phyloP scores from a whole-genome alignment of 306 rosid genomes.

The Biancaea sappan region DNA sequence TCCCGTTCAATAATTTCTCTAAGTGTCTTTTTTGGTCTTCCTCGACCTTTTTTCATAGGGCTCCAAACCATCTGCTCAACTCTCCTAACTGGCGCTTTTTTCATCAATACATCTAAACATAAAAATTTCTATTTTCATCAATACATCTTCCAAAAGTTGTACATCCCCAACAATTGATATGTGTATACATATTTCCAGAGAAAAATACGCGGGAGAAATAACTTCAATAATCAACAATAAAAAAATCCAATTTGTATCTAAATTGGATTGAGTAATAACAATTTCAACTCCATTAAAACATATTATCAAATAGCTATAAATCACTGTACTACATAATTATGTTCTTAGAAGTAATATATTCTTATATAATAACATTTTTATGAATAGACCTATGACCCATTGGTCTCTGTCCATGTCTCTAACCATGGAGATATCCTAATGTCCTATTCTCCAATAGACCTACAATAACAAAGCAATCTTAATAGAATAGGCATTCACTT shows the following conservation, averaged over 20 bases:
- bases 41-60: too few relatives aligned
- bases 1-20: too few relatives aligned
- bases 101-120: not conserved
- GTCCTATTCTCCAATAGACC: not conserved
- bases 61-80: too few relatives aligned
- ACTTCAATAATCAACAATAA: not conserved
- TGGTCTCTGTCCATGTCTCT: not conserved
- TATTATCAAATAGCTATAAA: not conserved
- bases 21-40: too few relatives aligned
- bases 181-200: not conserved
- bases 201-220: not conserved
- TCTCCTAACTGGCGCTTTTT: too few relatives aligned
- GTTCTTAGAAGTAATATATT: not conserved
- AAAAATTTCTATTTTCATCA: not conserved
- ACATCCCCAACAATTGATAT: not conserved
- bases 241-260: not conserved
- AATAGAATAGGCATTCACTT: slow-evolving; percentile 36
- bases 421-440: not conserved
- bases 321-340: not conserved
- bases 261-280: not conserved
- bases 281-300: not conserved
- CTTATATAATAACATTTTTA: not conserved
- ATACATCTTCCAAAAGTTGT: not conserved
- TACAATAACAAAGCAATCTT: not conserved
- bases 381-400: not conserved